Conservation (phyloP, 257 asterid genomes). For the Solanum sejunctum region DNA sequence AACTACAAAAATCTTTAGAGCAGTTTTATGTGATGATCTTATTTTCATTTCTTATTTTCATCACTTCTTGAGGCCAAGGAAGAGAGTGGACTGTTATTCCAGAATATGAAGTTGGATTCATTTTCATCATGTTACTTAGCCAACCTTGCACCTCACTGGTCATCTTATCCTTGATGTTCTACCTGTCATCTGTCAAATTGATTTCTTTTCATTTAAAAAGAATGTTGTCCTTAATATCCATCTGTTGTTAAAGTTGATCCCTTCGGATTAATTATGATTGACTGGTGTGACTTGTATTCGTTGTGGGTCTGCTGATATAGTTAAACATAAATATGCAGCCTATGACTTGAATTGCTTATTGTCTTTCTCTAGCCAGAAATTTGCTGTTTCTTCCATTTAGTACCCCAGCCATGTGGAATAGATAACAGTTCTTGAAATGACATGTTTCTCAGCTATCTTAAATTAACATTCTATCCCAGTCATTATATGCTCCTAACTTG, state of each 20-base stretch:
- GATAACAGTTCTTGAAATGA: background rate
- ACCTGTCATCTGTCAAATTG: background rate
- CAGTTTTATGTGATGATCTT: background rate
- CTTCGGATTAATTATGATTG: background rate
- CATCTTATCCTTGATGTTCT: background rate
- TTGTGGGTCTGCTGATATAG: background rate
- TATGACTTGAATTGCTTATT: background rate
- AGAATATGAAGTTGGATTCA: background rate
- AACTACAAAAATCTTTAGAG: background rate
- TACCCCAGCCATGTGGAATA: background rate
- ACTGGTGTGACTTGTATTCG: background rate
- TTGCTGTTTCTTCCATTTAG: background rate
- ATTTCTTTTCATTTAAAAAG: background rate
- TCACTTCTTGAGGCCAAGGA: background rate
- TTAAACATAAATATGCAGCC: background rate
- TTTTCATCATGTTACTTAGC: background rate
- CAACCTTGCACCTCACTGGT: background rate
- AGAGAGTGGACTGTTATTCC: background rate
- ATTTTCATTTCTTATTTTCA: background rate
- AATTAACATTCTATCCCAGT: background rate
- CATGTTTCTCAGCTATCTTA: background rate
- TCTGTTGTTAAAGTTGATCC: background rate
- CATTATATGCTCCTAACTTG: background rate
- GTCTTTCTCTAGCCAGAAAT: background rate
- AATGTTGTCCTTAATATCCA: background rate